phyloP scores from a whole-genome alignment of 108 stramenopile genomes.

The Epithemia pelagica region DNA sequence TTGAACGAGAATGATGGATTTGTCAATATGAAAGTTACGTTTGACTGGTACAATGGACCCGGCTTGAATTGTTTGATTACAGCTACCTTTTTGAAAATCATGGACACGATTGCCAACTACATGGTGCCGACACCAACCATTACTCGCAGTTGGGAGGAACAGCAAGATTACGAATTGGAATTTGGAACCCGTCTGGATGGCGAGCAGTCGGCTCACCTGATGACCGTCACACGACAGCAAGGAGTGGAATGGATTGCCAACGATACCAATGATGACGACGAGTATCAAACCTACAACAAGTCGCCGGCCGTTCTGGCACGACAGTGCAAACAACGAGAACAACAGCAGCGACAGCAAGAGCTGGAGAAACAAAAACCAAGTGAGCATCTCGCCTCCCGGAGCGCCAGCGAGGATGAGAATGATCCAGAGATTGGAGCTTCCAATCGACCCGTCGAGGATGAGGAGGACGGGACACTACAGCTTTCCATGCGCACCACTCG shows the following conservation, averaged over 20 bases:
- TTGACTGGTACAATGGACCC: conserved; percentile 10
- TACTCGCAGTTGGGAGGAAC: conserved; percentile 12
- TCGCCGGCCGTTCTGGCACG: no score
- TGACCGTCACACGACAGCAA: no score
- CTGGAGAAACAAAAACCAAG: conserved; percentile 1
- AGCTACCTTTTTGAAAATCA: conserved; percentile 5
- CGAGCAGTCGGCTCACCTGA: no score
- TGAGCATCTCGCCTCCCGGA: neutral
- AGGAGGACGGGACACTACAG: no score
- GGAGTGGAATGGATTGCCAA: no score
- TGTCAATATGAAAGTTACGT: neutral
- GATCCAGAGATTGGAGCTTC: no score
- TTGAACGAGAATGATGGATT: neutral
- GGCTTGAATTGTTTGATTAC: conserved; percentile 3
- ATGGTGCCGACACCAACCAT: conserved; percentile 14
- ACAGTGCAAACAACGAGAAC: neutral
- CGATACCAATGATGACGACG: no score
- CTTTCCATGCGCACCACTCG: no score
- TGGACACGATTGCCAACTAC: conserved; percentile 9
- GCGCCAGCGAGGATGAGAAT: no score
- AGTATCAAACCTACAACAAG: no score
- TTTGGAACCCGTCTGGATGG: neutral
- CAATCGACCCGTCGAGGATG: no score
- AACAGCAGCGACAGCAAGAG: neutral
- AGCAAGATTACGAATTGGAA: conserved; percentile 11